Conservation (phyloP, 768 basidiomycete species). For the Leucogyrophana mollusca region DNA sequence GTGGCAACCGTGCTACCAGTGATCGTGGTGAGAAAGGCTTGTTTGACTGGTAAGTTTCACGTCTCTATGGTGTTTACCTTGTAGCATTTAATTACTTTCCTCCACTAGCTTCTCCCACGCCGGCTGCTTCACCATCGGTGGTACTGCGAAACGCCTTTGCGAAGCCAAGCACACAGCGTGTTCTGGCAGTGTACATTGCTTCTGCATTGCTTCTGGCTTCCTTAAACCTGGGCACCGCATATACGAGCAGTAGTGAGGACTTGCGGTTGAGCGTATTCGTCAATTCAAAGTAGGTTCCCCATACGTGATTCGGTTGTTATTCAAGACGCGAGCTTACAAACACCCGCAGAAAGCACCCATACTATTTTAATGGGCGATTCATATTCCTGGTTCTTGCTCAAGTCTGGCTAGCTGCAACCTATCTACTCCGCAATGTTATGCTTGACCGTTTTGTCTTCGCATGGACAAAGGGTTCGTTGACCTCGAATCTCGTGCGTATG, state of each 20-base stretch:
- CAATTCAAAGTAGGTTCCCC: conserved; percentile 55
- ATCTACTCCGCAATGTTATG: conserved; percentile 57
- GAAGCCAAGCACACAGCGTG: conserved; percentile 45
- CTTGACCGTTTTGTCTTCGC: conserved; percentile 56
- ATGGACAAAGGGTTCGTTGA: conserved; percentile 30
- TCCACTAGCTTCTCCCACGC: conserved; percentile 47
- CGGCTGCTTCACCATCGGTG: conserved; percentile 51
- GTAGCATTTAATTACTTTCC: conserved; percentile 1
- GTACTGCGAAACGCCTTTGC: conserved; percentile 44
- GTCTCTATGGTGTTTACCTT: not conserved
- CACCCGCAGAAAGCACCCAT: conserved; percentile 62
- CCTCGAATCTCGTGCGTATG: conserved; percentile 16
- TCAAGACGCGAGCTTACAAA: not conserved
- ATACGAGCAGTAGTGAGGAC: conserved; percentile 30
- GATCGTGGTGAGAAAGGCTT: conserved; percentile 54
- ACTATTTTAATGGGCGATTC: conserved; percentile 68
- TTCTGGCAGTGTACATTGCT: conserved; percentile 43
- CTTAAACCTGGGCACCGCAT: conserved; percentile 41
- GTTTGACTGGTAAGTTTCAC: conserved; percentile 53
- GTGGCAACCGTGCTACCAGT: conserved; percentile 52
- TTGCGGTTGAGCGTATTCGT: conserved; percentile 56
- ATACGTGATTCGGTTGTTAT: not conserved
- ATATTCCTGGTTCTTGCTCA: conserved; percentile 61
- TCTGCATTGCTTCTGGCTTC: conserved; percentile 45
- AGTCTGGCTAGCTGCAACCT: conserved; percentile 42